Percentiles rank a stretch among this genome's conserved stretches.
Evolutionary conservation across 164 flowering plant species (phyloP).

Genomic region (Chimonanthus praecox): DNA sequence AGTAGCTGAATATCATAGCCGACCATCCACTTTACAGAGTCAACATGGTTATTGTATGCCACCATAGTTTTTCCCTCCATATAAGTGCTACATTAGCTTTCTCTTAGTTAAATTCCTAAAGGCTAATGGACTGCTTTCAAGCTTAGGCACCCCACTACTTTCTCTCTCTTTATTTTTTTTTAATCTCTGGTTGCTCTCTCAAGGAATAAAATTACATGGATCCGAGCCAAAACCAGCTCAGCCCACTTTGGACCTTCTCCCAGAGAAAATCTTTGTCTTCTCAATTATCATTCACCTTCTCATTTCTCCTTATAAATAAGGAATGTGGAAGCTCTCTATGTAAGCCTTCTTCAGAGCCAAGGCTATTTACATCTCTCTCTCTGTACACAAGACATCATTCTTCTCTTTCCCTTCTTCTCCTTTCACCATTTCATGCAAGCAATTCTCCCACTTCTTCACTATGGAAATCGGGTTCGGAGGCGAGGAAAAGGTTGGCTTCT

Average conservation of each 20-base stretch:
- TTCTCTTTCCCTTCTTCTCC: neutral
- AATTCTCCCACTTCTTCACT: neutral
- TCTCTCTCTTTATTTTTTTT: neutral
- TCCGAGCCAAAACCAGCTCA: slow-evolving; percentile 18
- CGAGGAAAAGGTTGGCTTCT: slow-evolving; percentile 25
- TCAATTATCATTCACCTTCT: neutral
- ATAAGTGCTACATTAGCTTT: neutral
- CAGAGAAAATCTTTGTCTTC: slow-evolving; percentile 22
- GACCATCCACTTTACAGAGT: neutral
- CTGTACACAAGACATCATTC: neutral
- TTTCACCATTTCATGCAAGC: slow-evolving; percentile 10
- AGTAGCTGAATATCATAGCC: neutral
- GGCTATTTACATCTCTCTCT: too few relatives aligned
- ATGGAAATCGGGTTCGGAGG: slow-evolving; percentile 30
- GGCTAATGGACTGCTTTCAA: neutral
- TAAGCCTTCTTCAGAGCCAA: neutral
- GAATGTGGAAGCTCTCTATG: neutral
- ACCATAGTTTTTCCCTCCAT: neutral
- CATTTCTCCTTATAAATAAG: neutral
- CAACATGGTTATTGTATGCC: neutral
- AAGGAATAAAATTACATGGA: slow-evolving; percentile 3
- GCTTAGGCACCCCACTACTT: neutral
- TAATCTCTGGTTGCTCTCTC: neutral
- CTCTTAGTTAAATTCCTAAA: neutral
- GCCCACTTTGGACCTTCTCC: slow-evolving; percentile 7